Conservation (phyloP, 2,329 filamentous ascomycete genomes). For the Pseudocercospora macadamiae region DNA sequence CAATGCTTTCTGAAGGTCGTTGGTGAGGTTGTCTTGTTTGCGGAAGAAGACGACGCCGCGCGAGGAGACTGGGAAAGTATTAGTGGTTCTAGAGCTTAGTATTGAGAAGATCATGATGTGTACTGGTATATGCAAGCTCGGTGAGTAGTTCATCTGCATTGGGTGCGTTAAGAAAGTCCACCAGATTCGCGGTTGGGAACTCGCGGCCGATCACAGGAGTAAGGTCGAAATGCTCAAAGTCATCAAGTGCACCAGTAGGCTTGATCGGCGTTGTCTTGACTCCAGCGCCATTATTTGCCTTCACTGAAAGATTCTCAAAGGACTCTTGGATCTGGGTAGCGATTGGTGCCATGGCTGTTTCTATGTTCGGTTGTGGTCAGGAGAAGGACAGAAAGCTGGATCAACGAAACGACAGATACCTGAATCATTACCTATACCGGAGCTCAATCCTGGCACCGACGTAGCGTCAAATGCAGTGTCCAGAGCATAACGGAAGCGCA, state of each 20-base stretch:
- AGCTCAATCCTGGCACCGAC: too few relatives aligned
- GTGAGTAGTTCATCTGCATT: conserved; percentile 18
- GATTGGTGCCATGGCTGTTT: neutral
- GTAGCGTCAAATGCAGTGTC: too few relatives aligned
- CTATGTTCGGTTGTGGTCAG: neutral
- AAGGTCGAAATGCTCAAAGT: conserved; percentile 40
- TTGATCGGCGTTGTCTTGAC: neutral
- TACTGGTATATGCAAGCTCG: conserved; percentile 21
- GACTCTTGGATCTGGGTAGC: neutral
- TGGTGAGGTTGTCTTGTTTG: conserved; percentile 59
- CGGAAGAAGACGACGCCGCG: conserved; percentile 73
- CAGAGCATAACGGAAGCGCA: too few relatives aligned
- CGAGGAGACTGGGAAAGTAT: conserved; percentile 61
- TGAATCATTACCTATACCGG: neutral
- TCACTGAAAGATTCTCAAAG: neutral
- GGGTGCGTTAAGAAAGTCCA: conserved; percentile 58
- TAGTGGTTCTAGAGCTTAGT: neutral
- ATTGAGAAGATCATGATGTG: neutral
- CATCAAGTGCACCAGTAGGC: neutral
- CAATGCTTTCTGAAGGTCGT: conserved; percentile 67
- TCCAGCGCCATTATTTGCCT: neutral
- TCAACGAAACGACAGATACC: neutral
- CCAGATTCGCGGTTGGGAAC: conserved; percentile 60
- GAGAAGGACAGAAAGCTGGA: neutral
- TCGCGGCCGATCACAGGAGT: conserved; percentile 61